Evolutionary conservation across 306 rosid species (phyloP), one percentile per base, ranked within the genome.

Genomic region (Fragaria vesca): DNA sequence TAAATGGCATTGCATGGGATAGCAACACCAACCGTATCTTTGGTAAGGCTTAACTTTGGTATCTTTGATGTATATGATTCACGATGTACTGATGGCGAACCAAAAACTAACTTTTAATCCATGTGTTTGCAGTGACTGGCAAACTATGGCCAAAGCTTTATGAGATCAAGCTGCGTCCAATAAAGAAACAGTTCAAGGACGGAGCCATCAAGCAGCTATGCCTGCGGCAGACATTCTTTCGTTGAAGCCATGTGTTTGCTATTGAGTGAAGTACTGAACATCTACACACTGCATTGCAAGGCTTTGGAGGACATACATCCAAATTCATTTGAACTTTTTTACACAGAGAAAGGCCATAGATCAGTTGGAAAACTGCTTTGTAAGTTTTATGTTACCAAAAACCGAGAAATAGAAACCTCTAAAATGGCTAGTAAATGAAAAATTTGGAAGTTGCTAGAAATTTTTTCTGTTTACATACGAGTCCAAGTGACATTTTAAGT

Each of bases 1-100:
- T 92, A 78, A 94, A 94, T 75, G 98, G 98, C 83, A 94, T 94
- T 83, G 98, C 98, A 63, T 94, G 97, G 97, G 98, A 94, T 76
- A 66, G 80, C 20, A 46, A 71, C 65, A 81, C 72, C 69, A 68
- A 88, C 38, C 89, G 97, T 30, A 74, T 92, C 68, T 91, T 90
- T 43, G 97, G 98, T 94, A 82, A 84, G 95, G 66, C 66, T 75
- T 28, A 15, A 12, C 32, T 72, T 4, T 34, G 12, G 12, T 18
- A 5, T 51, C 12, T 18, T 52, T 18, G 12, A n/a, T 32, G 2
- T 10, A 20, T n/a, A 17, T 3, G 34, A 17, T 11, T 11, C 34
- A 30, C 61, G 8, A 15, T 47, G 8, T 16, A 10, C 28, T 48
- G n/a, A 48, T 71, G 45, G 20, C 1, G 4, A 30, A 30, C 69